Base-by-base conservation (phyloP, 768 basidiomycete genomes). In the Aureoboletus auriporus region DNA sequence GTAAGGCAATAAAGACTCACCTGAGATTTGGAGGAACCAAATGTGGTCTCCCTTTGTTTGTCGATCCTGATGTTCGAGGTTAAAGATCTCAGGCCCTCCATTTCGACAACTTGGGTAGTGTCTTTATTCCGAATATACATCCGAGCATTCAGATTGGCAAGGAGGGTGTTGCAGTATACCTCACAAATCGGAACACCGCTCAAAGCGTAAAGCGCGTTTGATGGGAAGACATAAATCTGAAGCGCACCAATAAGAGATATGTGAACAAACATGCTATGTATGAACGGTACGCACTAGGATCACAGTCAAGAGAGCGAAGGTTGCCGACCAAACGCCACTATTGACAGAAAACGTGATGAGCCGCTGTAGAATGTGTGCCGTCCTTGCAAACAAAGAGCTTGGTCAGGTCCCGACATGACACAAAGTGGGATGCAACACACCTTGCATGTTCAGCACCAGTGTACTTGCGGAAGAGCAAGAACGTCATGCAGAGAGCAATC, bases 301-400 rank as follows among this genome's bases (percentile, higher is more conserved):
- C 11, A 40, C 1, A 0, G 42, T 65, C 3, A 76, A 71, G 61
- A 81, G 79, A 6, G 73, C 65, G 6, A 58, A 63, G 0, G 76
- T 75, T 50, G 83, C 80, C 14, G 78, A 70, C 10, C 74, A 76
- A 10, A 80, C 71, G 1, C 77, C 70, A 2, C 43, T 43, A n/a
- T 47, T 39, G 12, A 55, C 39, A 1, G 49, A 44, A 16, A 54
- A 48, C 1, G 59, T 4, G 0, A 5, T 40, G 8, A 57, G 47
- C 13, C 48, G 48, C 28, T 50, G 52, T 4, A 58, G 31, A 10
- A 54, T 3, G 14, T 46, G 36, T 4, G 11, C 27, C 23, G 49
- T 59, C 2, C 57, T 58, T 38, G 28, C 5, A 14, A 13, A 17
- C 37, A 17, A 38, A 20, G 14, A 4, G 1, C 20, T 11, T 38